Conservation (phyloP, 805 yeast genomes). For the Ogataea parapolymorpha region DNA sequence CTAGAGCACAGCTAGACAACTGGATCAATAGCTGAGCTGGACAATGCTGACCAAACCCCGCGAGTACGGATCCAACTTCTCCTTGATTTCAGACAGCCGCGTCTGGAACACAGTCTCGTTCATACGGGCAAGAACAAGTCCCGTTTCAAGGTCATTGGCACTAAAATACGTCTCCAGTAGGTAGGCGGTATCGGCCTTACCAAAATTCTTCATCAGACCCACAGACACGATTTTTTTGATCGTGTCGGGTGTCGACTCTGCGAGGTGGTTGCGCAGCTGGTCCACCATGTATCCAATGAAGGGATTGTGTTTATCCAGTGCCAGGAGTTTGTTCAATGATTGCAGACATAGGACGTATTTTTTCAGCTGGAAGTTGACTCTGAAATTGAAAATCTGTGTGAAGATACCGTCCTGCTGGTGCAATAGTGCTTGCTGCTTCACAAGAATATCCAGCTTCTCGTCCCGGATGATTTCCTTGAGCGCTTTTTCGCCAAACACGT, state of each 20-base stretch:
- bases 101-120: slow-evolving; percentile 7
- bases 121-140: slow-evolving; percentile 15
- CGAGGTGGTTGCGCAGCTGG: slow-evolving; percentile 11
- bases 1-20: slow-evolving; percentile 27
- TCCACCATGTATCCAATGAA: slow-evolving; percentile 21
- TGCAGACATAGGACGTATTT: slow-evolving; percentile 46
- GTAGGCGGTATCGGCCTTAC: slow-evolving; percentile 11
- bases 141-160: slow-evolving; percentile 15
- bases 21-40: slow-evolving; percentile 25
- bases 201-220: slow-evolving; percentile 23
- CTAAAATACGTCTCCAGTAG: slow-evolving; percentile 19
- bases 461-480: slow-evolving; percentile 26
- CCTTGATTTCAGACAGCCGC: slow-evolving; percentile 10
- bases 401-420: slow-evolving; percentile 34
- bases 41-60: slow-evolving; percentile 4
- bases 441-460: slow-evolving; percentile 44
- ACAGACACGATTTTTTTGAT: slow-evolving; percentile 26
- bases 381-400: slow-evolving; percentile 27
- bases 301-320: slow-evolving; percentile 17
- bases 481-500: slow-evolving; percentile 53
- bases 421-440: slow-evolving; percentile 34
- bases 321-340: slow-evolving; percentile 35
- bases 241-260: slow-evolving; percentile 16
- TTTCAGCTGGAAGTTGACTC: slow-evolving; percentile 36
- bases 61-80: slow-evolving; percentile 5